Base-by-base conservation (phyloP, 306 rosid genomes). In the Purshia tridentata region DNA sequence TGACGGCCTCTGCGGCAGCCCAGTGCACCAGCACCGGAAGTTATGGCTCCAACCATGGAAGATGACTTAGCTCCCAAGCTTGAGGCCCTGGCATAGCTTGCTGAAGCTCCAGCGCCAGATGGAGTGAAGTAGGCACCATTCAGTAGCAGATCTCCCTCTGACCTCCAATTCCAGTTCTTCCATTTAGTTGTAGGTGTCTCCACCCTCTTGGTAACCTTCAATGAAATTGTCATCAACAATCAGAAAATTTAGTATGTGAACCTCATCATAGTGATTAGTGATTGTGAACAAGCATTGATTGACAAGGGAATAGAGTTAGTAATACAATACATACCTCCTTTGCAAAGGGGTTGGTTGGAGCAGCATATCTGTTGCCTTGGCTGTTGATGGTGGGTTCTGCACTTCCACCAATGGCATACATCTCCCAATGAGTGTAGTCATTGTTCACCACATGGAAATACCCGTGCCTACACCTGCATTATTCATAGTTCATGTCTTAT, bases 381-480 rank as follows among this genome's bases (percentile, higher is more conserved):
- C 98, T 94, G 82, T 94, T 94, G 84, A 94, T 94, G 73, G 98
- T 94, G 72, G 98, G 98, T 44, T 73, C 39, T 56, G 88, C 98
- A 85, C 98, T 94, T 60, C 98, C 98, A 72, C 98, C 98, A 75
- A 94, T 94, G 59, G 98, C 98, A 69, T 94, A 94, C 98, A 94
- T 94, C 75, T 94, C 98, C 98, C 98, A 93, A 74, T 93, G 98
- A 67, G 98, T 93, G 83, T 93, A 93, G 82, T 93, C 98, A 69
- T 93, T 93, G 94, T 93, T 93, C 91, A 93, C 98, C 76, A 93
- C 98, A 74, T 93, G 98, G 81, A 94, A 94, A 74, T 94, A 94
- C 48, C 98, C 98, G 20, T 94, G 98, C 69, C 98, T 82, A 78
- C 98, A 94, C 83, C 98, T 94, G 92, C 77, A 85, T 64, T 80